Conservation (phyloP, 192 early-diverging fungal genomes). For the Backusella liffmaniae region DNA sequence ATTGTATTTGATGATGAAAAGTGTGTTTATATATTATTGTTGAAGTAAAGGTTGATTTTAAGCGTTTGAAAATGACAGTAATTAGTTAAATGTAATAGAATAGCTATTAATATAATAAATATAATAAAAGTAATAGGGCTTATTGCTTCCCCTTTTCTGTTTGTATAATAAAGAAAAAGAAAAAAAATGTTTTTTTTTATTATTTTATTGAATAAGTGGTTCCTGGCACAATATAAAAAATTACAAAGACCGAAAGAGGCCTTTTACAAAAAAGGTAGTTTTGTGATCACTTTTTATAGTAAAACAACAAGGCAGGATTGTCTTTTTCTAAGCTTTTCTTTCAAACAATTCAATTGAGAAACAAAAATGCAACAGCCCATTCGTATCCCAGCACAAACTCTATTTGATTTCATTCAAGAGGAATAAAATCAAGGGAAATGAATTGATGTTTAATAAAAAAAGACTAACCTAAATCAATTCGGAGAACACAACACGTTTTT, state of each 20-base stretch:
- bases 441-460: not conserved
- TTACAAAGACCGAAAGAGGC: slow-evolving; percentile 1
- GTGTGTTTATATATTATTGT: not conserved
- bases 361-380: not conserved
- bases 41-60: not conserved
- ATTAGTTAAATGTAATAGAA: not conserved
- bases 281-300: not conserved
- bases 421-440: not conserved
- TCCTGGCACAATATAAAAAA: slow-evolving; percentile 1
- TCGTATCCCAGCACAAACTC: not conserved
- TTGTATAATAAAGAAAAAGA: not conserved
- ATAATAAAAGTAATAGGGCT: not conserved
- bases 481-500: slow-evolving; percentile 7
- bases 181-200: not conserved
- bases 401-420: not conserved
- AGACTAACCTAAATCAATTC: not conserved
- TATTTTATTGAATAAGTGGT: not conserved
- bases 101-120: not conserved
- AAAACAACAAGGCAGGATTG: not conserved
- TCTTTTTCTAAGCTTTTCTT: not conserved
- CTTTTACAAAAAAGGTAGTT: not conserved
- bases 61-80: not conserved
- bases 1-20: not conserved
- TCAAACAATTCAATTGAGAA: not conserved
- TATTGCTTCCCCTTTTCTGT: not conserved